Conservation (phyloP, 108 stramenopile genomes). For the Cyclotella kingstonii region DNA sequence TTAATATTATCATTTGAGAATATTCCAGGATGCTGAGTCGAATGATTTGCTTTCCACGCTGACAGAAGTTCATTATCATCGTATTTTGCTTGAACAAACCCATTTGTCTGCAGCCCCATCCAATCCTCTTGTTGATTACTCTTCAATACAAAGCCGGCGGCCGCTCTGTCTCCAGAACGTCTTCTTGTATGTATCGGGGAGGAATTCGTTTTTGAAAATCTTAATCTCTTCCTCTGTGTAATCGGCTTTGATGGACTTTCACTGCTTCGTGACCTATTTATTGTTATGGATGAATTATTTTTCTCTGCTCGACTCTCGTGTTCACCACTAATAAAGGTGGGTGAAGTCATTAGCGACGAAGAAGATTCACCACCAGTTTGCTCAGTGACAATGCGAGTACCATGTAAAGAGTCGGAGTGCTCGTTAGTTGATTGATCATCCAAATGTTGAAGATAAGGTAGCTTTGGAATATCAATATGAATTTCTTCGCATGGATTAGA, state of each 20-base stretch:
- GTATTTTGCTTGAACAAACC: too few species aligned
- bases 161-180: conserved; percentile 62
- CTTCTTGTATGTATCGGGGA: conserved; percentile 31
- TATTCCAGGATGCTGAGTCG: too few species aligned
- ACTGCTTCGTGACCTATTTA: too few species aligned
- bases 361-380: conserved; percentile 28
- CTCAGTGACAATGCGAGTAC: conserved; percentile 7
- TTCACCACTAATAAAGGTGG: too few species aligned
- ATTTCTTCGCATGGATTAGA: not conserved
- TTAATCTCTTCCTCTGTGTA: conserved; percentile 6
- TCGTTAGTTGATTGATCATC: not conserved
- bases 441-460: conserved; percentile 1
- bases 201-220: conserved; percentile 6
- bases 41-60: too few species aligned
- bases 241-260: too few species aligned
- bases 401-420: conserved; percentile 8
- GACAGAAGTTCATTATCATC: too few species aligned
- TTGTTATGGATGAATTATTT: too few species aligned
- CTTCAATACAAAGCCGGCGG: conserved; percentile 47
- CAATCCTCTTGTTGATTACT: conserved; percentile 50
- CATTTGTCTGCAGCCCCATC: conserved; percentile 57
- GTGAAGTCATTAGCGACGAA: not conserved
- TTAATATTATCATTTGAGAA: too few species aligned
- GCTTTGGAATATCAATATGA: not conserved
- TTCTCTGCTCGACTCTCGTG: too few species aligned